These are phyloP conservation scores for Talaromyces pinophilus DNA, from an alignment of 2,329 filamentous ascomycete genomes.

Conservation along the genomic window DNA sequence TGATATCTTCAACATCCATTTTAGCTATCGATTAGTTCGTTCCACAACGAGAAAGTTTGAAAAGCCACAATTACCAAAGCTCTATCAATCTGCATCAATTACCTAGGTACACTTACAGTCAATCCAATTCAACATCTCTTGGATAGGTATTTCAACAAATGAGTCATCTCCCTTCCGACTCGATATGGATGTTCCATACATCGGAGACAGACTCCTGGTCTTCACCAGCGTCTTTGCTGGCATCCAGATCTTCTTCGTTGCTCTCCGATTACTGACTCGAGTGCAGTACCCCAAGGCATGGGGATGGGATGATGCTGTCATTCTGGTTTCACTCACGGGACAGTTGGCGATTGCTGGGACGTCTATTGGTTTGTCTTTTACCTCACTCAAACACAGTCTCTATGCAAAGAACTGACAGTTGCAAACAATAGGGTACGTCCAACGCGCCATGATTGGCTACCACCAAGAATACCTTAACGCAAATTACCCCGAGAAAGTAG, in stretches of 20 bases:
- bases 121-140: not conserved
- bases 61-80: not conserved
- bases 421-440: not conserved
- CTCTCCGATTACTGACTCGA: not conserved
- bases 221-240: not conserved
- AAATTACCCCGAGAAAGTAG: not conserved
- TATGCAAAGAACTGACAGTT: not conserved
- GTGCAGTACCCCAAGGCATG: not conserved
- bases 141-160: not conserved
- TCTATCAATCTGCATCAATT: not conserved
- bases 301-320: conserved; percentile 1
- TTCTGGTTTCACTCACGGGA: not conserved
- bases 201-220: not conserved
- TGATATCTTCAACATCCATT: not conserved
- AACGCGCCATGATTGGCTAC: not conserved
- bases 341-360: not conserved
- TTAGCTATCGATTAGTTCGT: not conserved
- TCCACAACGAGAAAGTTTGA: not conserved
- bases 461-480: not conserved
- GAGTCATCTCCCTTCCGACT: not conserved
- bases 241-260: not conserved
- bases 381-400: not conserved
- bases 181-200: not conserved
- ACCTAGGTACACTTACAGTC: not conserved
- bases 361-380: not conserved